These are phyloP conservation scores for Thraustotheca clavata DNA, from an alignment of 352 stramenopile species.

Conservation along the genomic window DNA sequence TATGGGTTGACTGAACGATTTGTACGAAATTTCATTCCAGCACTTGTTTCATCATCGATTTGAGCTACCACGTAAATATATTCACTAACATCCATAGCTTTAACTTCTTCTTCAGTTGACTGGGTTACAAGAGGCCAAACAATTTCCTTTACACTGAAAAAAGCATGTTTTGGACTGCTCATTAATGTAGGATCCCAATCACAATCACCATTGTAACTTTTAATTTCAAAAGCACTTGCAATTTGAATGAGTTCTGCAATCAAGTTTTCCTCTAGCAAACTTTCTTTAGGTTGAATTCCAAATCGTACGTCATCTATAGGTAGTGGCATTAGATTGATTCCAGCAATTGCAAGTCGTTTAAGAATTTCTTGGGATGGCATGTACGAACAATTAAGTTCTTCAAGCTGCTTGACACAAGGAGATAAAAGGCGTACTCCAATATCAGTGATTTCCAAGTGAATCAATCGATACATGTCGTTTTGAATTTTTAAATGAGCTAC, in stretches of 20 bases:
- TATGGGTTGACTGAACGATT: conserved; percentile 45
- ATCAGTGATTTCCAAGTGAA: conserved; percentile 65
- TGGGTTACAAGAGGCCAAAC: conserved; percentile 61
- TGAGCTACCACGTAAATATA: conserved; percentile 59
- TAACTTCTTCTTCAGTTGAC: not conserved
- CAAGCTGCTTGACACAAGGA: conserved; percentile 38
- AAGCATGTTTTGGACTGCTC: conserved; percentile 43
- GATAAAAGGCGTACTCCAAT: conserved; percentile 45
- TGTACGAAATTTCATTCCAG: conserved; percentile 62
- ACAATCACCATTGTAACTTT: not conserved
- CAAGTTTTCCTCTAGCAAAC: conserved; percentile 56
- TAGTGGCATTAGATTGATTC: conserved; percentile 52
- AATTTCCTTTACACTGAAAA: conserved; percentile 70
- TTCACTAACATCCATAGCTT: conserved; percentile 18
- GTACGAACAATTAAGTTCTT: conserved; percentile 29
- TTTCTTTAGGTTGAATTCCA: conserved; percentile 41
- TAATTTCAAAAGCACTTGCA: conserved; percentile 53
- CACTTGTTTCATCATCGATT: conserved; percentile 50
- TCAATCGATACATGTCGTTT: conserved; percentile 39
- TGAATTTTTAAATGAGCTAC: conserved; percentile 40
- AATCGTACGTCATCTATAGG: conserved; percentile 31
- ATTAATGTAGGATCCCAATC: conserved; percentile 28
- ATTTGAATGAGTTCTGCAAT: conserved; percentile 60
- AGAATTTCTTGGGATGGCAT: conserved; percentile 51
- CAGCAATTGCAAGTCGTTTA: conserved; percentile 38